phyloP scores from a whole-genome alignment of 2,329 filamentous ascomycete genomes.

The Thyridium curvatum region DNA sequence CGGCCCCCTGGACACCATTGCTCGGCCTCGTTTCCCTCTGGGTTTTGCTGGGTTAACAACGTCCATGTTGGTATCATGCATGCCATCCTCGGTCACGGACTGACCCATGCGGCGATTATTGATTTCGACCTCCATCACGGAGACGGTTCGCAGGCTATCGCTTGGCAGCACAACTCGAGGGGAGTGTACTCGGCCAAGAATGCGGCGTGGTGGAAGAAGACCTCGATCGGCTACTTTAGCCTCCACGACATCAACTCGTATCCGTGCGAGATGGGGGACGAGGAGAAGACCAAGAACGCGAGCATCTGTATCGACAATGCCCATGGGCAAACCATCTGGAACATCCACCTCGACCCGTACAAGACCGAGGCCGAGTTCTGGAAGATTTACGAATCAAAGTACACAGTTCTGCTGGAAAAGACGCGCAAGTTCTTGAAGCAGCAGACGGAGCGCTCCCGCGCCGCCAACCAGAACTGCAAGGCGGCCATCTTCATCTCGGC shows the following conservation, averaged over 20 bases:
- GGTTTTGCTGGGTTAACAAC: slow-evolving; percentile 98
- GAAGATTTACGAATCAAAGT: slow-evolving; percentile 76
- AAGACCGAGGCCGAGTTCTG: slow-evolving; percentile 80
- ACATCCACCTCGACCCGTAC: slow-evolving; percentile 88
- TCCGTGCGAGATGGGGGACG: slow-evolving; percentile 89
- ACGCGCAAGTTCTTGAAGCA: slow-evolving; percentile 67
- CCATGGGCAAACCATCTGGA: slow-evolving; percentile 92
- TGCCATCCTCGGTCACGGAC: slow-evolving; percentile 71
- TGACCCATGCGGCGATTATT: slow-evolving; percentile 91
- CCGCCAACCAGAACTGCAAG: slow-evolving; percentile 58
- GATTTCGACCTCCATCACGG: slow-evolving; percentile 91
- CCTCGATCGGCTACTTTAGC: slow-evolving; percentile 91
- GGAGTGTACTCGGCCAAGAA: slow-evolving; percentile 60
- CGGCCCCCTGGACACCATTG: slow-evolving; percentile 95
- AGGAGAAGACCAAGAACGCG: slow-evolving; percentile 87
- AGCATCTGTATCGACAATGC: slow-evolving; percentile 92
- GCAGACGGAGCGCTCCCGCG: slow-evolving; percentile 61
- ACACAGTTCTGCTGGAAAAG: slow-evolving; percentile 72
- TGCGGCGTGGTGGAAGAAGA: slow-evolving; percentile 70
- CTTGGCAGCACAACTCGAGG: slow-evolving; percentile 83
- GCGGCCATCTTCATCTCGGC: slow-evolving; percentile 92
- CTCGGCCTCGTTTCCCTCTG: slow-evolving; percentile 80
- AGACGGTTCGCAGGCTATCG: slow-evolving; percentile 90
- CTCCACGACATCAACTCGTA: slow-evolving; percentile 98
- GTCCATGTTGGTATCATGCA: slow-evolving; percentile 96